Evolutionary conservation across 495 filamentous ascomycete genomes (phyloP), one percentile per base, ranked within the genome.

Genomic region (Beverwykella pulmonaria): DNA sequence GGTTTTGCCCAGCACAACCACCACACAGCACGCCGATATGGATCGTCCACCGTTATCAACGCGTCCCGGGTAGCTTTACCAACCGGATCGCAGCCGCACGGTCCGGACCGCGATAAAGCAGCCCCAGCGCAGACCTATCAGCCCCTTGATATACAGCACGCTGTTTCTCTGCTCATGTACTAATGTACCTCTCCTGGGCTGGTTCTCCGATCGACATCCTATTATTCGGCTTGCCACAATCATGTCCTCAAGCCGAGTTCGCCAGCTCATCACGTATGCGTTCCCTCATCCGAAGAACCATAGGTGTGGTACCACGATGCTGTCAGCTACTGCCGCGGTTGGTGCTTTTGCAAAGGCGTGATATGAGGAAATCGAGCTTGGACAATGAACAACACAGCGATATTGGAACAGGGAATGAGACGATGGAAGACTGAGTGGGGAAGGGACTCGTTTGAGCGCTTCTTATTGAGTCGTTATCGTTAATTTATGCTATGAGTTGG

Each of bases 11-110:
- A 44, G 6, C 39, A 9, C 39, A 4, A n/a, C 15, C 39, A 32
- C 50, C 25, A n/a, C 44, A 52, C 22, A 48, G 27, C 5, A 20
- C 48, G 36, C 15, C 36, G 2, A 55, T 36, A 56, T 34, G 48
- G 25, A 67, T 67, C 58, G 52, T 58, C 63, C 10, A 48, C 20
- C 41, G 59, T 59, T 67, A 67, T 71, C 64, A 56, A 53, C 39
- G 17, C 17, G 19, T 1, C 22, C 57, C 1, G 27, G 27, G 6
- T 14, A n/a, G n/a, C n/a, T 26, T 29, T 59, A 22, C 68, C 68
- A 71, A 67, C 48, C 59, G 68, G 59, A 63, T 27, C 4, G 7
- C 15, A 57, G 17, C 68, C 62, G 61, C 50, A 27, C 52, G 63
- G 63, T 27, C 47, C 63, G 64, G 46, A n/a, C 59, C 63, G 68